A percentile compares a stretch with the other conserved stretches of the same genome.
phyloP scores from a whole-genome alignment of 352 stramenopile genomes.

The Globisporangium polare region DNA sequence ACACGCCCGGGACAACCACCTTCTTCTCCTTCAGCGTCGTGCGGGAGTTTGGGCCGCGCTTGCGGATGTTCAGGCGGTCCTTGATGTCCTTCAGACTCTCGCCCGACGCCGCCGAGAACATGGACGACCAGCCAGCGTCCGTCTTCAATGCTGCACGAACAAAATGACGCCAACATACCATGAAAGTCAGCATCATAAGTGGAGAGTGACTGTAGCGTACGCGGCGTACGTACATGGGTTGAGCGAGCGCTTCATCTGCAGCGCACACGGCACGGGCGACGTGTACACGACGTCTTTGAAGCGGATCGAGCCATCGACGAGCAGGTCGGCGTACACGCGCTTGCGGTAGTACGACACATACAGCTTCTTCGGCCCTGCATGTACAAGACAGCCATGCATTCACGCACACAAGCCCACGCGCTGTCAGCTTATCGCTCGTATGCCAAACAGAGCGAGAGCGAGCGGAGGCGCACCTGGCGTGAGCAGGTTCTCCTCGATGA shows the following conservation, averaged over 20 bases:
- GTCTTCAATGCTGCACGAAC: slow-evolving; percentile 48
- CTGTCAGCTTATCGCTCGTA: neutral
- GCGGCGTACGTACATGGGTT: slow-evolving; percentile 52
- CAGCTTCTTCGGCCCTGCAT: slow-evolving; percentile 57
- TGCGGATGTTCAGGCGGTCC: slow-evolving; percentile 67
- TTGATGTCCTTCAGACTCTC: slow-evolving; percentile 82
- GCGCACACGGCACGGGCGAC: slow-evolving; percentile 58
- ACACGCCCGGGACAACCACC: slow-evolving; percentile 13
- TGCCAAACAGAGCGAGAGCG: neutral
- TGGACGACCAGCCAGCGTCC: slow-evolving; percentile 76
- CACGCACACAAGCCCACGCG: neutral
- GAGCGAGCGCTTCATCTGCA: slow-evolving; percentile 81
- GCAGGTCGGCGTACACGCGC: slow-evolving; percentile 68
- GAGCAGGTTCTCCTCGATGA: slow-evolving; percentile 74
- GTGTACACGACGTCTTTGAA: slow-evolving; percentile 79
- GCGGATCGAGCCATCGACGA: slow-evolving; percentile 70
- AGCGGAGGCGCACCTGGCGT: slow-evolving; percentile 27
- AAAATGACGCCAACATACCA: neutral
- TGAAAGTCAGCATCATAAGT: neutral
- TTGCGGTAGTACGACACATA: slow-evolving; percentile 84
- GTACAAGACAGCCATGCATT: neutral
- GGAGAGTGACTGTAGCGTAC: neutral
- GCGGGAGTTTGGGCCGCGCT: slow-evolving; percentile 55
- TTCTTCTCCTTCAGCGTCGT: slow-evolving; percentile 60
- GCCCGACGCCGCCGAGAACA: slow-evolving; percentile 60